These are phyloP conservation scores for Limonium bicolor DNA, from an alignment of 148 eudicot genomes.

Conservation along the genomic window DNA sequence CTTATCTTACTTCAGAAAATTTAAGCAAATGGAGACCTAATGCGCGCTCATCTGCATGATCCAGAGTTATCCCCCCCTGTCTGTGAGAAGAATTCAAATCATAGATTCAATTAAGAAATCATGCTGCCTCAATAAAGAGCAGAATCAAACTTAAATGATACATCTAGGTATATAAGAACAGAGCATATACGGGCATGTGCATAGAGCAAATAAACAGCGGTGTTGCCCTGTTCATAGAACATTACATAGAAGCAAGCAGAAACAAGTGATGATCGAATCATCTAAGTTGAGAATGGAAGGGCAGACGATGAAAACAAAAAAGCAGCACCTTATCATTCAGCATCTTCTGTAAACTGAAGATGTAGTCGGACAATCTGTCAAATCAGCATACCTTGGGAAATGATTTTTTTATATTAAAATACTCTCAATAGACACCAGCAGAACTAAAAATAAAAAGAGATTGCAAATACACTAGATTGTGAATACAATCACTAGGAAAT, in stretches of 20 bases:
- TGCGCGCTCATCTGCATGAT: conserved; percentile 56
- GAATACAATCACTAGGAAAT: too few species aligned
- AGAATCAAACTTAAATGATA: not conserved
- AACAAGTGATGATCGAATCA: too few species aligned
- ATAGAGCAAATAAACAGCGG: conserved; percentile 92
- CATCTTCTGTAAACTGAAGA: conserved; percentile 84
- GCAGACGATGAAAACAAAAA: too few species aligned
- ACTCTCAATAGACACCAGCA: too few species aligned
- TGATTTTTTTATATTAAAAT: too few species aligned
- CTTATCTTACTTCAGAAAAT: conserved; percentile 65
- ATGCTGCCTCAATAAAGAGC: not conserved
- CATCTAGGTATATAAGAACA: conserved; percentile 67
- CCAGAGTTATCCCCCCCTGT: conserved; percentile 40
- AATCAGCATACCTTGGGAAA: conserved; percentile 97
- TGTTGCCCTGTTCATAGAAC: conserved; percentile 64
- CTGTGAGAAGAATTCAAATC: conserved; percentile 19
- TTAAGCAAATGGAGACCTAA: conserved; percentile 76
- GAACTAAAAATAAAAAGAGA: too few species aligned
- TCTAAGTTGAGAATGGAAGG: too few species aligned
- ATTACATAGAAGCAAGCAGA: too few species aligned
- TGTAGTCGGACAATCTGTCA: conserved; percentile 86
- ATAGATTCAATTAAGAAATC: not conserved
- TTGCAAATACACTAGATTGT: too few species aligned
- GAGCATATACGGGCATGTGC: conserved; percentile 97
- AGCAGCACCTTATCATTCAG: too few species aligned